Conservation (phyloP, 192 early-diverging fungal genomes). For the Powellomyces hirtus region DNA sequence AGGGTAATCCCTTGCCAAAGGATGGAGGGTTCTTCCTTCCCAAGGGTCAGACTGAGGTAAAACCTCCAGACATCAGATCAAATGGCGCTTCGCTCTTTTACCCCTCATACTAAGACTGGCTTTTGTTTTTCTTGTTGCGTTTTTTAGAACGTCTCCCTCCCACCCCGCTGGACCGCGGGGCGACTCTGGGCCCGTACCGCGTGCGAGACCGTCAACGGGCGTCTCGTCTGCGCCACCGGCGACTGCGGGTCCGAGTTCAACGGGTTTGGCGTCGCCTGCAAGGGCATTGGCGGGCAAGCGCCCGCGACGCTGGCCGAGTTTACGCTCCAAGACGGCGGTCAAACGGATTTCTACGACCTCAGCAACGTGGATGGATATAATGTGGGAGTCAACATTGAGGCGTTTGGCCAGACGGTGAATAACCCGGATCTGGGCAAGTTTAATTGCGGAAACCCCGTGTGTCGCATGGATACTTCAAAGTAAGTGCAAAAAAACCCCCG, state of each 20-base stretch:
- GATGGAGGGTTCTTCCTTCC: slow-evolving; percentile 22
- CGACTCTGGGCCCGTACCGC: slow-evolving; percentile 29
- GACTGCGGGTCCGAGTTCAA: slow-evolving; percentile 24
- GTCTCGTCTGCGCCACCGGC: slow-evolving; percentile 22
- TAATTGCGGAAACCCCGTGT: slow-evolving; percentile 15
- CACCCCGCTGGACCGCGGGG: slow-evolving; percentile 10
- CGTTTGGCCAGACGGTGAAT: neutral
- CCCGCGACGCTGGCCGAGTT: slow-evolving; percentile 38
- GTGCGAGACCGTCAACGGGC: slow-evolving; percentile 6
- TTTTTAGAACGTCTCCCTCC: slow-evolving; percentile 4
- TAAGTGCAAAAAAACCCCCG: too few relatives aligned
- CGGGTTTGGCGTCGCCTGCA: slow-evolving; percentile 28
- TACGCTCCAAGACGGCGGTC: slow-evolving; percentile 23
- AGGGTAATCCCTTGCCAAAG: slow-evolving; percentile 11
- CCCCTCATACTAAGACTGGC: neutral
- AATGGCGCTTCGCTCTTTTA: neutral
- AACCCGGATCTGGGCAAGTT: slow-evolving; percentile 5
- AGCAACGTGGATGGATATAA: slow-evolving; percentile 33
- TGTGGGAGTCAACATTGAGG: slow-evolving; percentile 25
- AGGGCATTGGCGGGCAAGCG: slow-evolving; percentile 20
- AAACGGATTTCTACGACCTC: slow-evolving; percentile 37
- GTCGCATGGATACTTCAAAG: slow-evolving; percentile 14
- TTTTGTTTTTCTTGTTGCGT: neutral
- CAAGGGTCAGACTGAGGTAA: neutral
- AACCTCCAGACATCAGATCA: neutral